These are phyloP conservation scores for Eimeria nieschulzi DNA, from an alignment of 169 alveolate species.

Conservation along the genomic window DNA sequence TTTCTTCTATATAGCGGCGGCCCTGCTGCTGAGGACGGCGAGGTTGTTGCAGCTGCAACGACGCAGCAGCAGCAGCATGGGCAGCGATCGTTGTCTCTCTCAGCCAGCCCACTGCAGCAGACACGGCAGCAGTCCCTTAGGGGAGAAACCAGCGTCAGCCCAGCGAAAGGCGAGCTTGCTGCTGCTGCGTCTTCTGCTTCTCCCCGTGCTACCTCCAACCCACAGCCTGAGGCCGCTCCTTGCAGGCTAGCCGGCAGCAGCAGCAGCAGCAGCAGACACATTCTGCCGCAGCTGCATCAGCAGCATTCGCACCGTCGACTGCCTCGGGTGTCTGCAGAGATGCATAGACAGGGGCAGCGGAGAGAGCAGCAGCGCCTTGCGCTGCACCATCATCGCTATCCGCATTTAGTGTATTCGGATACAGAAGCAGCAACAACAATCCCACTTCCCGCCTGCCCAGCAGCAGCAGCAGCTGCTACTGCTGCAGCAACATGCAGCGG, in stretches of 20 bases:
- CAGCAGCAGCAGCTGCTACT: neutral
- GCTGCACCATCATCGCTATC: constrained; percentile 1
- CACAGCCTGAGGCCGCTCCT: neutral
- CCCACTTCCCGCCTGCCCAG: constrained; percentile 17
- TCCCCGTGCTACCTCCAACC: neutral
- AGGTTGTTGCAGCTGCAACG: constrained; percentile 7
- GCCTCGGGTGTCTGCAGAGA: neutral
- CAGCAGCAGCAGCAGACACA: neutral
- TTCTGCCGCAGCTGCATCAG: neutral
- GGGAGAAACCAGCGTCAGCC: neutral
- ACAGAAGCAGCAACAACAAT: constrained; percentile 5
- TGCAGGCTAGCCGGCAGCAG: constrained; percentile 21
- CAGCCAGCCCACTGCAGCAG: neutral
- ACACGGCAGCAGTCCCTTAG: neutral
- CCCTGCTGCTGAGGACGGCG: neutral
- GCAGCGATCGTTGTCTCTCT: neutral
- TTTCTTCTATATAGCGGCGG: constrained; percentile 2
- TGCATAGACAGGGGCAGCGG: constrained; percentile 20
- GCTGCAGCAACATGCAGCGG: constrained; percentile 16
- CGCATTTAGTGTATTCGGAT: constrained; percentile 34
- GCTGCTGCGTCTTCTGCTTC: constrained; percentile 11
- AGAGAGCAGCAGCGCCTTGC: constrained; percentile 41
- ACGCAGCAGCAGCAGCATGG: constrained; percentile 2
- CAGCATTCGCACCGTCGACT: neutral
- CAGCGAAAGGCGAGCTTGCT: too few relatives aligned